Conservation (phyloP, 805 yeast genomes). For the Candida vaughaniae region DNA sequence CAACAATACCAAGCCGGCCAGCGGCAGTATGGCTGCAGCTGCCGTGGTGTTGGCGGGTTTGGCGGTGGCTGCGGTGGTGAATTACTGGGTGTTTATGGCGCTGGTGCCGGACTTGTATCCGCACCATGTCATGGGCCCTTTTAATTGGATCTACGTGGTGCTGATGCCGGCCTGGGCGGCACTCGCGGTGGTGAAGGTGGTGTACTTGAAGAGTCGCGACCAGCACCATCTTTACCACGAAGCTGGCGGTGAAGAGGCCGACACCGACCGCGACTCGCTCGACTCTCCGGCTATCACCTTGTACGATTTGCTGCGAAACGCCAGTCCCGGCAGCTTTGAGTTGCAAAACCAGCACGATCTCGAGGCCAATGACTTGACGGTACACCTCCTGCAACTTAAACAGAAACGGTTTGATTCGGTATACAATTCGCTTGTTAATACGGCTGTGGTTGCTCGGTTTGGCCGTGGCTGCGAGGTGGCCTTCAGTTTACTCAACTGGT, state of each 20-base stretch:
- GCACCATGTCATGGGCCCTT: slow-evolving; percentile 64
- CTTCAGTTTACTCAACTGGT: slow-evolving; percentile 60
- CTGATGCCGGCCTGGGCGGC: slow-evolving; percentile 47
- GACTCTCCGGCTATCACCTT: slow-evolving; percentile 22
- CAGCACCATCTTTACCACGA: neutral
- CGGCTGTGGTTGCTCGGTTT: slow-evolving; percentile 16
- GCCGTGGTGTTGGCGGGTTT: slow-evolving; percentile 51
- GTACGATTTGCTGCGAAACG: slow-evolving; percentile 18
- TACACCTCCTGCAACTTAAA: slow-evolving; percentile 1
- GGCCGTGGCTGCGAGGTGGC: slow-evolving; percentile 22
- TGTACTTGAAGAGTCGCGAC: slow-evolving; percentile 11
- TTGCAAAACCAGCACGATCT: slow-evolving; percentile 16
- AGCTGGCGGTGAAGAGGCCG: neutral
- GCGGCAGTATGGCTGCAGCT: slow-evolving; percentile 49
- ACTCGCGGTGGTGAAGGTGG: slow-evolving; percentile 12
- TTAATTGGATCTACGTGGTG: slow-evolving; percentile 60
- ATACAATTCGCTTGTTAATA: neutral
- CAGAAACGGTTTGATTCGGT: neutral
- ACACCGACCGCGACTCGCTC: slow-evolving; percentile 3
- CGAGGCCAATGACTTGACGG: slow-evolving; percentile 5
- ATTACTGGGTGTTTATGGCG: slow-evolving; percentile 55
- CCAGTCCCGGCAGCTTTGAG: slow-evolving; percentile 4
- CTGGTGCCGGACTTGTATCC: slow-evolving; percentile 72
- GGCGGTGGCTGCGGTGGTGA: slow-evolving; percentile 49
- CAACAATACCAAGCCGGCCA: slow-evolving; percentile 55